phyloP scores from a whole-genome alignment of 2,329 filamentous ascomycete genomes.

The Arachnomyces sp. region DNA sequence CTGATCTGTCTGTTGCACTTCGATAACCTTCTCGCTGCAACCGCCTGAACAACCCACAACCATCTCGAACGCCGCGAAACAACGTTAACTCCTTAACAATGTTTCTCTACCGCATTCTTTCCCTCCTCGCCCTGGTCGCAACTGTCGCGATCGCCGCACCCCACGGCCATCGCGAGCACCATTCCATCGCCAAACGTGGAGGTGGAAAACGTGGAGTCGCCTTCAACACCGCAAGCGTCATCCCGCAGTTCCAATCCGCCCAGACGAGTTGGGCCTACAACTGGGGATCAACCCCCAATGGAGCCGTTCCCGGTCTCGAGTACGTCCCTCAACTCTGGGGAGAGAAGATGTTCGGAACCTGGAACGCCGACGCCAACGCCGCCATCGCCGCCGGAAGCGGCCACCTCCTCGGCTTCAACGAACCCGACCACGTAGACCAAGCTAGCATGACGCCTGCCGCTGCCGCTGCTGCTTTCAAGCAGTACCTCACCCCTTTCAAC shows the following conservation, averaged over 20 bases:
- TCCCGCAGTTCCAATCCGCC: constrained; percentile 23
- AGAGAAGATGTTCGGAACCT: constrained; percentile 26
- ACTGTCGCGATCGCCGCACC: constrained; percentile 27
- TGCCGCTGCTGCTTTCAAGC: constrained; percentile 29
- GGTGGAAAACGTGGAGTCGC: constrained; percentile 26
- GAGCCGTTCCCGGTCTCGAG: constrained; percentile 27
- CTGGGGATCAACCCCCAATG: constrained; percentile 30
- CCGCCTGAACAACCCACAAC: too few relatives aligned
- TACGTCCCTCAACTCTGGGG: constrained; percentile 42
- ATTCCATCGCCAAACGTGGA: not conserved
- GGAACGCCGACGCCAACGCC: constrained; percentile 26
- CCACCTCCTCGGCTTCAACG: constrained; percentile 39
- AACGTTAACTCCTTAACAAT: constrained; percentile 20
- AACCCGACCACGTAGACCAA: constrained; percentile 35
- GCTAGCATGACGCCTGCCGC: constrained; percentile 29
- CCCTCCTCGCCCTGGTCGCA: constrained; percentile 27
- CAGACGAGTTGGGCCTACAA: constrained; percentile 37
- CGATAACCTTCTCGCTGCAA: too few relatives aligned
- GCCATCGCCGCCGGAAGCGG: constrained; percentile 27
- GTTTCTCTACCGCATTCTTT: constrained; percentile 30
- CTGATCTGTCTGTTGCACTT: too few relatives aligned
- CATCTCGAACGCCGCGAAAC: too few relatives aligned
- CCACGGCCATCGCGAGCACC: constrained; percentile 6
- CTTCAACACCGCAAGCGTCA: constrained; percentile 32
- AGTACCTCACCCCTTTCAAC: constrained; percentile 31